A percentile compares a stretch with the other conserved stretches of the same genome.
These are phyloP conservation scores for Ceratocystis diversiconidia DNA, from an alignment of 2,329 filamentous ascomycete species.

Conservation along the genomic window DNA sequence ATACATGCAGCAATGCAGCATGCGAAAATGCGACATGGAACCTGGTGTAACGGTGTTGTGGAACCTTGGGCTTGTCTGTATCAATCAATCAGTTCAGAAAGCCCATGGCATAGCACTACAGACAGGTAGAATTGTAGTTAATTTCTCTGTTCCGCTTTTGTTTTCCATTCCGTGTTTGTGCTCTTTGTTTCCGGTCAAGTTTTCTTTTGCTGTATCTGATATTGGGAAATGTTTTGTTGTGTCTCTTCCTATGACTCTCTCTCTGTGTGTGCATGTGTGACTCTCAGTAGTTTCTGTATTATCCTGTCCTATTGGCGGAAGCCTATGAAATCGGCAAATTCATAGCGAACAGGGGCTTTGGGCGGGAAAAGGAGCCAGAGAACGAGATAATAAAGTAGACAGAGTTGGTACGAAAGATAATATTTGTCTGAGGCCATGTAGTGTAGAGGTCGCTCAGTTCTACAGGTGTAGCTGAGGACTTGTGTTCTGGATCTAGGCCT, in stretches of 20 bases:
- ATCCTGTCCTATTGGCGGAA: not conserved
- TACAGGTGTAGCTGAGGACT: not conserved
- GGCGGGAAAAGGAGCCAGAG: not conserved
- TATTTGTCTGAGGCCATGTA: not conserved
- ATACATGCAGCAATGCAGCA: not conserved
- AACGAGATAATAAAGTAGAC: not conserved
- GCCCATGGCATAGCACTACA: not conserved
- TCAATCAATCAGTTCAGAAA: not conserved
- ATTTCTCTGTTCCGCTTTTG: not conserved
- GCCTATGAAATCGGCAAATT: not conserved
- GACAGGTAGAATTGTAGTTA: not conserved
- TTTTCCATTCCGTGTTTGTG: not conserved
- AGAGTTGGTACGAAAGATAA: not conserved
- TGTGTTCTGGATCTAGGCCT: not conserved
- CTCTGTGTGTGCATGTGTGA: not conserved
- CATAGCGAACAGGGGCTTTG: not conserved
- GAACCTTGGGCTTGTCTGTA: not conserved
- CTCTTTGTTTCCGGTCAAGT: not conserved
- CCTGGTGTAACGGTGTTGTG: not conserved
- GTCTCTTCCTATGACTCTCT: not conserved
- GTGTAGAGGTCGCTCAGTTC: not conserved
- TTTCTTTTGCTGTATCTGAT: not conserved
- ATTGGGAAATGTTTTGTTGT: not conserved
- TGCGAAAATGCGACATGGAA: too few species aligned
- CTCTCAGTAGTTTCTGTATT: too few species aligned